Evolutionary conservation across 352 stramenopile species (phyloP).

Genomic region (Globisporangium mamillatum): DNA sequence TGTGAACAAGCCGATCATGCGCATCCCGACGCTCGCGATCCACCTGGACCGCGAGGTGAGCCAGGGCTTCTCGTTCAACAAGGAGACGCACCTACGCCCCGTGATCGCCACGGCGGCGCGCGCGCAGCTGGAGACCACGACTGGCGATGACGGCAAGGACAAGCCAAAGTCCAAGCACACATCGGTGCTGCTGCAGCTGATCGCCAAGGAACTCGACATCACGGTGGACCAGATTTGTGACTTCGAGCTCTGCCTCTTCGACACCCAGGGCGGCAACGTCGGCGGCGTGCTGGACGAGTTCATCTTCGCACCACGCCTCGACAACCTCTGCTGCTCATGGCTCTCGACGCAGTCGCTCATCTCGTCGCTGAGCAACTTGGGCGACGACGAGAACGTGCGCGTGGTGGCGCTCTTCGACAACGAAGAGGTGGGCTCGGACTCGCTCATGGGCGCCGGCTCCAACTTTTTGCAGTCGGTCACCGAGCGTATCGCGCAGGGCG

Average conservation of each 20-base stretch:
- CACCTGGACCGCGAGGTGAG: slow-evolving; percentile 92
- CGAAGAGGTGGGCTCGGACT: slow-evolving; percentile 95
- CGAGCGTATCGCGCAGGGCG: slow-evolving; percentile 53
- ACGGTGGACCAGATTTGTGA: slow-evolving; percentile 90
- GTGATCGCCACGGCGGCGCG: slow-evolving; percentile 86
- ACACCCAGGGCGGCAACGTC: slow-evolving; percentile 92
- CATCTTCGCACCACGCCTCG: slow-evolving; percentile 94
- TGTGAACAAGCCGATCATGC: slow-evolving; percentile 93
- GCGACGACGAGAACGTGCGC: slow-evolving; percentile 80
- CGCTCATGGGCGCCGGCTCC: slow-evolving; percentile 78
- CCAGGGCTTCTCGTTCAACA: slow-evolving; percentile 94
- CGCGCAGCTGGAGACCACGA: slow-evolving; percentile 83
- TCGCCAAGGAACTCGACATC: slow-evolving; percentile 90
- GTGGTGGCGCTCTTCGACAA: slow-evolving; percentile 98
- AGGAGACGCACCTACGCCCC: slow-evolving; percentile 95
- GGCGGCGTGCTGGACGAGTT: slow-evolving; percentile 94
- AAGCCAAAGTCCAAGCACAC: slow-evolving; percentile 83
- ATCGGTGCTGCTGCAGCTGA: slow-evolving; percentile 89
- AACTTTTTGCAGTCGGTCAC: slow-evolving; percentile 76
- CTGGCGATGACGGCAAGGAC: slow-evolving; percentile 37
- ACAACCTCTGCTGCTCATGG: slow-evolving; percentile 97
- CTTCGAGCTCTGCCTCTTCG: slow-evolving; percentile 96
- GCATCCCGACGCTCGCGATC: slow-evolving; percentile 97
- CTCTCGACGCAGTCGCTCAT: slow-evolving; percentile 85
- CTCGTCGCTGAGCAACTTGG: slow-evolving; percentile 69